phyloP scores from a whole-genome alignment of 306 rosid species.

The Prinsepia uniflora region DNA sequence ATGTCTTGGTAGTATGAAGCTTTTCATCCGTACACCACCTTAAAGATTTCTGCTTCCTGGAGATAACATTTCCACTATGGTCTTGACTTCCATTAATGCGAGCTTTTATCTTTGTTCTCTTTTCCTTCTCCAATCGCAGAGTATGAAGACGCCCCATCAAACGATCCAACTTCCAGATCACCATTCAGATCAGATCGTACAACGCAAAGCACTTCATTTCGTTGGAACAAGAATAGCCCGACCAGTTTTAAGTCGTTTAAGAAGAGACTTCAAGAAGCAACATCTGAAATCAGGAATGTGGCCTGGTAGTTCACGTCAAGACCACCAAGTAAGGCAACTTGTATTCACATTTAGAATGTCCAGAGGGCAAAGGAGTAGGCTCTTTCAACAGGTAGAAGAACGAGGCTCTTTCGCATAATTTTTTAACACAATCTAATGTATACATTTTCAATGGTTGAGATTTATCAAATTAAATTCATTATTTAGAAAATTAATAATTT shows the following conservation, averaged over 20 bases:
- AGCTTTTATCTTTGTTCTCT: background rate
- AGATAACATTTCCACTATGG: background rate
- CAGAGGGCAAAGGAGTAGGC: background rate
- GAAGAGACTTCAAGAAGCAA: conserved; percentile 44
- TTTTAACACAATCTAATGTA: too few relatives aligned
- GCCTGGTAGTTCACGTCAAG: conserved; percentile 18
- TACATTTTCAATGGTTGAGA: too few relatives aligned
- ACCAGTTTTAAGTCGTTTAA: conserved; percentile 32
- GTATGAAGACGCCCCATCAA: conserved; percentile 37
- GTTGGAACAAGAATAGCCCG: conserved; percentile 21
- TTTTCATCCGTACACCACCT: too few relatives aligned
- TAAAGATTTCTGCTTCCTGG: background rate
- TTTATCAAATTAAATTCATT: too few relatives aligned
- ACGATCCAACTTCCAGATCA: conserved; percentile 27
- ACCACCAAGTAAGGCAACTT: background rate
- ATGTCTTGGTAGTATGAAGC: too few relatives aligned
- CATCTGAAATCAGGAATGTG: conserved; percentile 30
- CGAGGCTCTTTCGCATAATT: too few relatives aligned
- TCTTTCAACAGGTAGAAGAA: background rate
- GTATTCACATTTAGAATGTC: background rate
- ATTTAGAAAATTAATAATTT: too few relatives aligned
- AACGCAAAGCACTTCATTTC: conserved; percentile 34
- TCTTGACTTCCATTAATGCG: background rate
- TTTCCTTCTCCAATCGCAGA: conserved; percentile 25
- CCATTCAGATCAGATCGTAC: conserved; percentile 24